A percentile compares a stretch with the other conserved stretches of the same genome.
Evolutionary conservation across 768 basidiomycete species (phyloP).

Genomic region (Mycena pura): DNA sequence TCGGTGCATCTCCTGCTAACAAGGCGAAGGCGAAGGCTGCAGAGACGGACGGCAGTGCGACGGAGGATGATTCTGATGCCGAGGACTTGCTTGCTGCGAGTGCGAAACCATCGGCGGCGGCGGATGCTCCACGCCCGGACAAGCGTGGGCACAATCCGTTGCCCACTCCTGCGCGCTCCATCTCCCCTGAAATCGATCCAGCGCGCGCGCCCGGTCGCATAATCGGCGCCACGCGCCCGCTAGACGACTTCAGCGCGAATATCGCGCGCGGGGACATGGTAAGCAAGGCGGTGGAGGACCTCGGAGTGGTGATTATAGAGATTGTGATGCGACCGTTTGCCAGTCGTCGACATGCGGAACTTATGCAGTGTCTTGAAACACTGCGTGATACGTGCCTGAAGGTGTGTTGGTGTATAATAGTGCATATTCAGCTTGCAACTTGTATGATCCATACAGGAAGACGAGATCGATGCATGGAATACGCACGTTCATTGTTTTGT

Average conservation of each 20-base stretch:
- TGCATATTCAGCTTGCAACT: not conserved
- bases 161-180: slow-evolving; percentile 62
- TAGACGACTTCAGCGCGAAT: slow-evolving; percentile 79
- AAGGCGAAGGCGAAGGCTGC: slow-evolving; percentile 38
- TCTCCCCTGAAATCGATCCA: slow-evolving; percentile 51
- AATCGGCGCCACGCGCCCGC: slow-evolving; percentile 74
- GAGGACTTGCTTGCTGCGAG: slow-evolving; percentile 25
- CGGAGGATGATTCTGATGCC: slow-evolving; percentile 57
- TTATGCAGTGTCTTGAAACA: slow-evolving; percentile 73
- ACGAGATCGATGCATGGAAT: slow-evolving; percentile 88
- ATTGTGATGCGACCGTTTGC: slow-evolving; percentile 77
- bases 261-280: slow-evolving; percentile 79
- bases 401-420: slow-evolving; percentile 44
- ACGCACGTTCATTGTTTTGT: slow-evolving; percentile 46
- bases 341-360: slow-evolving; percentile 65
- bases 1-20: slow-evolving; percentile 24
- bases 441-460: slow-evolving; percentile 60
- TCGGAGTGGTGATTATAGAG: slow-evolving; percentile 73
- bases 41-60: slow-evolving; percentile 53
- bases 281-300: slow-evolving; percentile 83
- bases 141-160: slow-evolving; percentile 33
- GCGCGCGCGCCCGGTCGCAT: slow-evolving; percentile 74
- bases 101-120: slow-evolving; percentile 15
- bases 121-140: slow-evolving; percentile 17
- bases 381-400: slow-evolving; percentile 72